These are phyloP conservation scores for Diaporthe caulivora DNA, from an alignment of 2,329 filamentous ascomycete genomes.

Conservation along the genomic window DNA sequence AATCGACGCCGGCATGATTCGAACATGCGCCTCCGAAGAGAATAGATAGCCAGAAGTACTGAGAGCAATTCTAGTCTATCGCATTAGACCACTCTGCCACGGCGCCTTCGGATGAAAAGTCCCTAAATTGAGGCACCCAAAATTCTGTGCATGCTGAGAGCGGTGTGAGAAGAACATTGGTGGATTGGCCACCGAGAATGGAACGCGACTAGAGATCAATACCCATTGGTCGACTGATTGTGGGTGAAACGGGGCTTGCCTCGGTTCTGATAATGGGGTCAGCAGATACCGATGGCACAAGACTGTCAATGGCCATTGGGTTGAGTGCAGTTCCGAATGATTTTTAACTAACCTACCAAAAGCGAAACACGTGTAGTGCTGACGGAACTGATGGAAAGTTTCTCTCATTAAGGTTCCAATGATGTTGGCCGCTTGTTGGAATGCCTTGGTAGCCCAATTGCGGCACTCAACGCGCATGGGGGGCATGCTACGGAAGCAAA, in stretches of 20 bases:
- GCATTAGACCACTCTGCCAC: constrained; percentile 32
- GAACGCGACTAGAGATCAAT: too few relatives aligned
- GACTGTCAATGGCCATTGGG: not conserved
- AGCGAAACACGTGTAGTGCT: not conserved
- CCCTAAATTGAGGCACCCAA: accelerated
- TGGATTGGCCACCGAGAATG: not conserved
- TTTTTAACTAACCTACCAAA: not conserved
- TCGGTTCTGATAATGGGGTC: not conserved
- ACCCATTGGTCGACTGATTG: not conserved
- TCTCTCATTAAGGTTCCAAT: not conserved
- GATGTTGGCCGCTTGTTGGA: not conserved
- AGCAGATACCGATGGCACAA: not conserved
- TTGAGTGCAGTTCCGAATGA: not conserved
- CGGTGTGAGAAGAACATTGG: not conserved
- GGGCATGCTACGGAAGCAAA: not conserved
- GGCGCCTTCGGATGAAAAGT: not conserved
- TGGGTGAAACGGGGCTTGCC: not conserved
- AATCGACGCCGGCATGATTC: constrained; percentile 28
- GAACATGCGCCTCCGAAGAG: constrained; percentile 31
- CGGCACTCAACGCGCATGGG: not conserved
- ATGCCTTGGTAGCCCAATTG: not conserved
- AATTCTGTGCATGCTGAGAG: too few relatives aligned
- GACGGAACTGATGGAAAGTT: not conserved
- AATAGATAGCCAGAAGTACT: constrained; percentile 23
- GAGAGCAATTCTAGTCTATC: constrained; percentile 16